A percentile compares a stretch with the other conserved stretches of the same genome.
Evolutionary conservation across 805 yeast genomes (phyloP).

Genomic region (Wickerhamomyces alni): DNA sequence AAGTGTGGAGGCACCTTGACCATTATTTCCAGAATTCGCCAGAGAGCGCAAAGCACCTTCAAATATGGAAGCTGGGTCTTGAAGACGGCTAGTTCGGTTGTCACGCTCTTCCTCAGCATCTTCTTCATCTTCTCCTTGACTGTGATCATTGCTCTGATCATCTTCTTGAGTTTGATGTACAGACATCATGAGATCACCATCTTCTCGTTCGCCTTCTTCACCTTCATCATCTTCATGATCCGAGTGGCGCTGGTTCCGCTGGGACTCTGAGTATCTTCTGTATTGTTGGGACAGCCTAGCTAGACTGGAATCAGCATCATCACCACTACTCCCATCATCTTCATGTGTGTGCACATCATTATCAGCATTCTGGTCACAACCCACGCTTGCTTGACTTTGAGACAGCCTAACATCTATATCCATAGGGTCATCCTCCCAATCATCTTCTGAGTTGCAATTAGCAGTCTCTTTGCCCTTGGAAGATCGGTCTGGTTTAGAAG

Average conservation of each 20-base stretch:
- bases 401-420: constrained; percentile 1
- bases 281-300: constrained; percentile 36
- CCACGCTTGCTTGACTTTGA: background rate
- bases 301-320: constrained; percentile 19
- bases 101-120: constrained; percentile 9
- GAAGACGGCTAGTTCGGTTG: no score
- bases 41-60: constrained; percentile 22
- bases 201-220: constrained; percentile 22
- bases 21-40: constrained; percentile 9
- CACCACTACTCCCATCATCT: no score
- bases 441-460: background rate
- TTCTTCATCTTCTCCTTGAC: constrained; percentile 20
- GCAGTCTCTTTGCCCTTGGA: background rate
- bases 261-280: constrained; percentile 26
- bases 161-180: background rate
- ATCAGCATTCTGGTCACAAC: constrained; percentile 17
- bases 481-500: background rate
- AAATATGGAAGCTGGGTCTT: constrained; percentile 19
- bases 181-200: constrained; percentile 1
- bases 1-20: constrained; percentile 1
- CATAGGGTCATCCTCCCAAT: background rate
- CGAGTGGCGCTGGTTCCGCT: constrained; percentile 1
- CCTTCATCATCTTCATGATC: constrained; percentile 3
- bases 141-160: constrained; percentile 17
- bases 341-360: no score